These are phyloP conservation scores for Peronospora tabacina DNA, from an alignment of 352 stramenopile species.

Conservation along the genomic window DNA sequence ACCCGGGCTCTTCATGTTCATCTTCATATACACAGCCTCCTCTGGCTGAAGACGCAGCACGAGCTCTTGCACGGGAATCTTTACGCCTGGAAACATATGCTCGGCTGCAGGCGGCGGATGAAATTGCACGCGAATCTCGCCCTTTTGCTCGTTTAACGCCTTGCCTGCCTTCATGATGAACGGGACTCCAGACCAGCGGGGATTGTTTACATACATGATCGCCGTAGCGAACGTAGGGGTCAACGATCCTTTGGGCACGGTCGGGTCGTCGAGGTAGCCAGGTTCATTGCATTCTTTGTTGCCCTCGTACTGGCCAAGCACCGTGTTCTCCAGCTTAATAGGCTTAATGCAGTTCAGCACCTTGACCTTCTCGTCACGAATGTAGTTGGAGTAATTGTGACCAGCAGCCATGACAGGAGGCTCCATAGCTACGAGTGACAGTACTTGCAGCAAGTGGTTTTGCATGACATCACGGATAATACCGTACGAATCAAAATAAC, in stretches of 20 bases:
- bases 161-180: conserved; percentile 99
- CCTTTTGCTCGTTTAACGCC: conserved; percentile 95
- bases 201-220: conserved; percentile 92
- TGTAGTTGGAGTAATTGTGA: conserved; percentile 87
- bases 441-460: conserved; percentile 98
- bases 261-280: conserved; percentile 94
- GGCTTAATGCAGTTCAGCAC: conserved; percentile 94
- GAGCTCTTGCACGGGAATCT: conserved; percentile 92
- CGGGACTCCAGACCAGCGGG: conserved; percentile 93
- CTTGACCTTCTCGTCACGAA: conserved; percentile 97
- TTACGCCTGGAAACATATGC: conserved; percentile 87
- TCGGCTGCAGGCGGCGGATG: conserved; percentile 84
- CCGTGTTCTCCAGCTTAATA: conserved; percentile 90
- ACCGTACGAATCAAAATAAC: conserved; percentile 97
- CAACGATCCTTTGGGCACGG: conserved; percentile 89
- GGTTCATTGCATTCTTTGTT: conserved; percentile 68
- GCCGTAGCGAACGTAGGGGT: conserved; percentile 89
- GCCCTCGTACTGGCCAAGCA: conserved; percentile 95
- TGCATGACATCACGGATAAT: conserved; percentile 99
- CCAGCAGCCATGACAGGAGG: conserved; percentile 78
- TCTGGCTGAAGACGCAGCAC: conserved; percentile 96
- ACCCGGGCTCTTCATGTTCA: conserved; percentile 94
- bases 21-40: conserved; percentile 95
- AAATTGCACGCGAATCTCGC: conserved; percentile 96
- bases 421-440: conserved; percentile 96